Base-by-base conservation (phyloP, 805 yeast species). In the Blastobotrys attinorum region DNA sequence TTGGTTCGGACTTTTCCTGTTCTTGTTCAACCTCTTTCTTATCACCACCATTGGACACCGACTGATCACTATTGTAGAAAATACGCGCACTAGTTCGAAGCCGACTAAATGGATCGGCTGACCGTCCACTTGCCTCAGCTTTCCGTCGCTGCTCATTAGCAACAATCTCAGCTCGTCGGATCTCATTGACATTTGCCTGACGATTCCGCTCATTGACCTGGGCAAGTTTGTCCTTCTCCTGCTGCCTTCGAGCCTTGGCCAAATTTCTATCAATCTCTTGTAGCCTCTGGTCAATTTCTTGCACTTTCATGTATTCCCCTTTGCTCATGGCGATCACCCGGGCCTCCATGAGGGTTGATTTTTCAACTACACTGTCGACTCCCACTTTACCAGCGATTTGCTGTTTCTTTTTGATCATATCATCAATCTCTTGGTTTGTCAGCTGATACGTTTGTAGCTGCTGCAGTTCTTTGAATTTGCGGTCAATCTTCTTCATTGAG, bases 121-220 rank as follows among this genome's bases (percentile, higher is more conserved):
- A 64, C 44, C 71, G 51, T 52, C 60, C 53, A 64, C 43, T 47
- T 33, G 50, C 53, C 39, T 50, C 37, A 39, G 59, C 62, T 55
- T 51, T 62, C 57, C 65, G 77, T 52, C 80, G 73, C 59, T 65
- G 68, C 42, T 76, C 81, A 17, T 74, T 72, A 39, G 83, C 77
- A 53, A 70, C 70, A 40, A 78, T 63, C 60, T 89, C 97, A 0
- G 95, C 96, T 55, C 75, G 73, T 57, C 94, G 79, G 53, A 88
- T 77, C 39, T 76, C 76, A 41, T 79, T 79, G 60, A 79, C 80
- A 63, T 90, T 90, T 50, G 82, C 73, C 54, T 77, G 83, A 61
- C 95, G 76, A 63, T 92, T 92, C 56, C 96, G 78, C 55, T 83
- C 82, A 52, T 88, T 87, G 41, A 88, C 84, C 52, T 76, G 77